Evolutionary conservation across 257 asterid species (phyloP).

Genomic region (Gynochthodes officinalis): DNA sequence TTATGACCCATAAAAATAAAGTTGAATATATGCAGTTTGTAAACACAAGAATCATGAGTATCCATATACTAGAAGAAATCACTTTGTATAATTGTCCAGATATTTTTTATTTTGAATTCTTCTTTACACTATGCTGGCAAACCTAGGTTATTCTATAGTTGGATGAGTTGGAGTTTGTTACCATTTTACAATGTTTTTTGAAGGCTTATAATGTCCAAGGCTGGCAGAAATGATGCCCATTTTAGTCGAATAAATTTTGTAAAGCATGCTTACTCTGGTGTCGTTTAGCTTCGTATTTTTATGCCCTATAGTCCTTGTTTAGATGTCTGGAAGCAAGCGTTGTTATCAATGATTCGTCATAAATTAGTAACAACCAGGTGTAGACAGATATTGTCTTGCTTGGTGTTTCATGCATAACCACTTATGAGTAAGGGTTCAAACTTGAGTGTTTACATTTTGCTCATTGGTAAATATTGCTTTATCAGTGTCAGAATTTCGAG

Average conservation of each 20-base stretch:
- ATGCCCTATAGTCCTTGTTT: background rate
- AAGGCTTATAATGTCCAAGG: background rate
- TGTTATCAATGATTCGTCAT: background rate
- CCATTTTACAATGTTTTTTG: background rate
- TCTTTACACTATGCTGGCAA: background rate
- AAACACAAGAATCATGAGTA: background rate
- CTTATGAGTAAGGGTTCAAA: background rate
- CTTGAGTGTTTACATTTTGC: background rate
- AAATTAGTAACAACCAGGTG: background rate
- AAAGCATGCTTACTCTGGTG: background rate
- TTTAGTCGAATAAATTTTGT: background rate
- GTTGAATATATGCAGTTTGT: background rate
- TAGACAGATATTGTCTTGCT: background rate
- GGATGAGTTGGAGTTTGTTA: background rate
- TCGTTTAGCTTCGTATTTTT: slow-evolving; percentile 2
- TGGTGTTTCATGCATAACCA: background rate
- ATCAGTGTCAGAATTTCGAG: too few species aligned
- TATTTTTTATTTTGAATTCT: background rate
- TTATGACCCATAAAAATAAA: background rate
- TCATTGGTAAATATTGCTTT: background rate
- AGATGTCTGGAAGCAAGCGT: background rate
- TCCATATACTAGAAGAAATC: too few species aligned
- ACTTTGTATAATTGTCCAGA: background rate
- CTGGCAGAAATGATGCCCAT: background rate
- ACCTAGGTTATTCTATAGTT: background rate